Evolutionary conservation across 2,329 filamentous ascomycete genomes (phyloP), one percentile per base, ranked within the genome.

Genomic region (Colletotrichum caudatum): DNA sequence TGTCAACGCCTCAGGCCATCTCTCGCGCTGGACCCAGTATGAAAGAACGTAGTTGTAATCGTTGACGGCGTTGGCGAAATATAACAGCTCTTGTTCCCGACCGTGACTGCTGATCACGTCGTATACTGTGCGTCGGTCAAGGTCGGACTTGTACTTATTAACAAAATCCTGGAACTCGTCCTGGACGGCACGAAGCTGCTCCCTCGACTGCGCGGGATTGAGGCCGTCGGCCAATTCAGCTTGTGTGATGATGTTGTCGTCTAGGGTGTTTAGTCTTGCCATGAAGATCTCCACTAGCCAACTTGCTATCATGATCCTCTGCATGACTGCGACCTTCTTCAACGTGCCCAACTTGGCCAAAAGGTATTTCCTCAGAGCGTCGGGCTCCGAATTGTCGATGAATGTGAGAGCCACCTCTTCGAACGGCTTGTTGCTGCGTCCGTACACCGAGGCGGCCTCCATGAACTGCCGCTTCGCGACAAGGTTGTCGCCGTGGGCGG

Each of bases 201-300:
- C 89, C 75, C 90, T 88, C 1, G 91, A 92, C 71, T 95, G 91
- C 2, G 89, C 87, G 0, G 92, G 89, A 76, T 91, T 94, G 51
- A 91, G 84, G 44, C 88, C 90, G 73, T 94, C 93, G 0, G 90
- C 88, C 29, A 95, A 82, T 79, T 97, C 94, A 0, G 94, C 93
- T 77, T 94, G 93, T 0, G 95, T 97, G 50, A 95, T 92, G 74
- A 98, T 95, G 3, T 93, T 95, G 81, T 99, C 96, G 78, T 99
- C 96, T 4, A 99, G 87, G 3, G 93, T 92, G 79, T 99, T 98
- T 53, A 99, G 87, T 81, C 97, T 98, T 6, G 94, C 93, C 94
- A 99, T 99, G 81, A 95, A 99, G 2, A 98, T 88, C 81, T 99
- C 96, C 12, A 98, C 87, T 54, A 99, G 88, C 96, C 96, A 99